Evolutionary conservation across 768 basidiomycete genomes (phyloP).

Genomic region (Auriscalpium orientale): DNA sequence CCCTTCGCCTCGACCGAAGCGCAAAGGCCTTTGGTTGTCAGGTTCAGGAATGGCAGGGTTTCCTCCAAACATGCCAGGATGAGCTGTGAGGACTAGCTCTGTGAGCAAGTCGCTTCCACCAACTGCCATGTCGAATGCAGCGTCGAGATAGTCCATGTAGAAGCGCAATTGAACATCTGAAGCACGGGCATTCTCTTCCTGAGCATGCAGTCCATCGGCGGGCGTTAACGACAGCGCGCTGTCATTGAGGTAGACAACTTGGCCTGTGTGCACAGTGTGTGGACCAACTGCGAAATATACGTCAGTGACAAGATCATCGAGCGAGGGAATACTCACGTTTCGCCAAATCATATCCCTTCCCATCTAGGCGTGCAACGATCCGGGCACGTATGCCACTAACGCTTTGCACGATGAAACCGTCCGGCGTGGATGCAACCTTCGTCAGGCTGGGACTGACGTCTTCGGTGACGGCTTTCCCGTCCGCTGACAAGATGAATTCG

Average conservation of each 20-base stretch:
- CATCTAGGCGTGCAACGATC: conserved; percentile 74
- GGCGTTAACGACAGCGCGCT: conserved; percentile 33
- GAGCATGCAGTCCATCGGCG: conserved; percentile 15
- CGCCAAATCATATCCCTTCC: conserved; percentile 79
- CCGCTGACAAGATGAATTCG: conserved; percentile 70
- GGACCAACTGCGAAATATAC: conserved; percentile 56
- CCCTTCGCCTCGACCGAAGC: conserved; percentile 45
- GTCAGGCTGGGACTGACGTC: conserved; percentile 60
- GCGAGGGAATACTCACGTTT: conserved; percentile 48
- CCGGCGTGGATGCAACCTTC: conserved; percentile 53
- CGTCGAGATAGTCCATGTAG: conserved; percentile 45
- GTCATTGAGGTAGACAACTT: conserved; percentile 78
- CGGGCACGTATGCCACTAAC: conserved; percentile 72
- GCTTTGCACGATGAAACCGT: conserved; percentile 73
- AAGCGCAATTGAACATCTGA: conserved; percentile 53
- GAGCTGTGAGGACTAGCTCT: conserved; percentile 48
- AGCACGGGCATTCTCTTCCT: conserved; percentile 18
- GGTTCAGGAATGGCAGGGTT: conserved; percentile 36
- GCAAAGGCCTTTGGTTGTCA: conserved; percentile 23
- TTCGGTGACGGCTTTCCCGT: conserved; percentile 48
- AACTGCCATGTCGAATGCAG: conserved; percentile 33
- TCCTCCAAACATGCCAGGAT: conserved; percentile 65
- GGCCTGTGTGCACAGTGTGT: conserved; percentile 70
- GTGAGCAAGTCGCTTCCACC: conserved; percentile 30
- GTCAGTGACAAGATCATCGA: not conserved